These are phyloP conservation scores for Lichtheimia hyalospora DNA, from an alignment of 371 early-diverging fungal species.

Conservation along the genomic window DNA sequence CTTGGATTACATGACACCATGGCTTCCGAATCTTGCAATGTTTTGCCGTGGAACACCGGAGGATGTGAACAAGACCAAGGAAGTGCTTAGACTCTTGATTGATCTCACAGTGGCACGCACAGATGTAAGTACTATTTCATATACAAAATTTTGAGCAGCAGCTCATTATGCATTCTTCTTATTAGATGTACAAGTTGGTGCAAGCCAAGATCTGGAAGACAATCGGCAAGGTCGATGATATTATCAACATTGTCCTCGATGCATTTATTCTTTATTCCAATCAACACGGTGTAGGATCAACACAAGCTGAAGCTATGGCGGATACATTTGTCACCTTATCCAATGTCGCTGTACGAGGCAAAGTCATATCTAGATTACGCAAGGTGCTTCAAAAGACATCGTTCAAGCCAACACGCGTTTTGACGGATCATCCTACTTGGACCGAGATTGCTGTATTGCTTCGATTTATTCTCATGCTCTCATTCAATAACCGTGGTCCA, in stretches of 20 bases:
- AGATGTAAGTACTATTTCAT: constrained; percentile 48
- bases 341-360: constrained; percentile 78
- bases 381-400: constrained; percentile 76
- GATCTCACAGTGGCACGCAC: constrained; percentile 84
- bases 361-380: constrained; percentile 78
- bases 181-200: constrained; percentile 76
- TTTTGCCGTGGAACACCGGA: constrained; percentile 54
- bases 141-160: not conserved
- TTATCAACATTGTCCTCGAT: constrained; percentile 81
- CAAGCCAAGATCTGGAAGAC: constrained; percentile 87
- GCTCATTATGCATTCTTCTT: not conserved
- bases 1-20: constrained; percentile 89
- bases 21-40: constrained; percentile 79
- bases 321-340: constrained; percentile 87
- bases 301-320: constrained; percentile 82
- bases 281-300: constrained; percentile 79
- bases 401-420: constrained; percentile 64
- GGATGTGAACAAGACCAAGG: constrained; percentile 64
- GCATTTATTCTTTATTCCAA: constrained; percentile 77
- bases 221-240: constrained; percentile 77
- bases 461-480: constrained; percentile 85
- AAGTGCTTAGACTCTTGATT: constrained; percentile 76
- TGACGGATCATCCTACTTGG: constrained; percentile 87
- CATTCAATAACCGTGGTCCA: constrained; percentile 81
- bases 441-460: constrained; percentile 85